Evolutionary conservation across 345 rosid species (phyloP).

Genomic region (Gossypium rotundifolium): DNA sequence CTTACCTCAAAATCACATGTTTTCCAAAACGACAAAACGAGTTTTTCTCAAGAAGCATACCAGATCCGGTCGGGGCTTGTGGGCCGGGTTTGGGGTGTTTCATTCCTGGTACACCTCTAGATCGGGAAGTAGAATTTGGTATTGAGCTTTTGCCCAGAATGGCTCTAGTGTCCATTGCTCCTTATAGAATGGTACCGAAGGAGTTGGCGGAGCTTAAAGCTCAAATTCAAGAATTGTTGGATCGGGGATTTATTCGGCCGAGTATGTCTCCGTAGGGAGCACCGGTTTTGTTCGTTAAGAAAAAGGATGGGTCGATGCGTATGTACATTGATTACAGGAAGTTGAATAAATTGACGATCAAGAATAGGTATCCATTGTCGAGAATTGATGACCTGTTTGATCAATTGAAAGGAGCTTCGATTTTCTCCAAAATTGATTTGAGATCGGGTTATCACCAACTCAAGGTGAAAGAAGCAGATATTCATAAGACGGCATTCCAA

Average conservation of each 20-base stretch:
- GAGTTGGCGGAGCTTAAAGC: rapidly evolving
- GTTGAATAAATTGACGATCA: rapidly evolving
- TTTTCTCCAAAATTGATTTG: too few relatives aligned
- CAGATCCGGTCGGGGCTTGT: too few relatives aligned
- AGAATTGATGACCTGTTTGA: rapidly evolving
- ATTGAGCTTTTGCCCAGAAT: too few relatives aligned
- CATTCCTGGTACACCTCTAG: too few relatives aligned
- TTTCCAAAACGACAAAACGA: too few relatives aligned
- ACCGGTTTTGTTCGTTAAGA: rapidly evolving
- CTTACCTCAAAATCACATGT: too few relatives aligned
- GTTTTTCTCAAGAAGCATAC: too few relatives aligned
- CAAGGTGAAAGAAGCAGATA: rapidly evolving
- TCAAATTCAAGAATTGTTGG: rapidly evolving
- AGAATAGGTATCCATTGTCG: rapidly evolving
- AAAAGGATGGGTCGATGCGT: rapidly evolving
- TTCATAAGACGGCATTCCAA: rapidly evolving
- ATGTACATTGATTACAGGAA: rapidly evolving
- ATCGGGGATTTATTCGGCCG: rapidly evolving
- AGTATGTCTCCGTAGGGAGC: too few relatives aligned
- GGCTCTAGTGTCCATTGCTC: too few relatives aligned
- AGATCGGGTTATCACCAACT: rapidly evolving
- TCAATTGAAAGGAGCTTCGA: rapidly evolving
- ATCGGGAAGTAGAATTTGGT: too few relatives aligned
- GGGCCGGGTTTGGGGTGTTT: too few relatives aligned
- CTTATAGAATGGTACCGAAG: too few relatives aligned